phyloP scores from a whole-genome alignment of 768 basidiomycete genomes.

The Amylocystis lapponica region DNA sequence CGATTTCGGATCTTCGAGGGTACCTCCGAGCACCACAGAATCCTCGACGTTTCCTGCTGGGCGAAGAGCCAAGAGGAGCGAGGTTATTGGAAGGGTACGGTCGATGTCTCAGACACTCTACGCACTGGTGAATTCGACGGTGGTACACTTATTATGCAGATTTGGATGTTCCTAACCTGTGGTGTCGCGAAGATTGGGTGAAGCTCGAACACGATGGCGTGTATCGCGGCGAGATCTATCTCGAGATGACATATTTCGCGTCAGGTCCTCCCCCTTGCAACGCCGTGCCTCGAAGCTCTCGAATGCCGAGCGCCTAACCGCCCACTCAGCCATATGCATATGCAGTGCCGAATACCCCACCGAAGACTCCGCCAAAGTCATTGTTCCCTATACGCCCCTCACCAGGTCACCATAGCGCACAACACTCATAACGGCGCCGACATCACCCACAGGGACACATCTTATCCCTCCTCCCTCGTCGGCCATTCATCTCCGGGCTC shows the following conservation, averaged over 20 bases:
- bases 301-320: slow-evolving; percentile 19
- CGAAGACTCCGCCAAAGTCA: not conserved
- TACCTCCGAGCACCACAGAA: slow-evolving; percentile 46
- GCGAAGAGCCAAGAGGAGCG: slow-evolving; percentile 71
- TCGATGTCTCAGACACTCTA: slow-evolving; percentile 76
- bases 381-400: not conserved
- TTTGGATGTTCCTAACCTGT: not conserved
- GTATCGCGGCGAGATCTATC: slow-evolving; percentile 77
- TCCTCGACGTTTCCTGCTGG: slow-evolving; percentile 72
- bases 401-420: slow-evolving; percentile 3
- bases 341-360: not conserved
- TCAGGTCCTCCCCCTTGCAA: slow-evolving; percentile 47
- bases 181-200: slow-evolving; percentile 57
- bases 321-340: slow-evolving; percentile 1
- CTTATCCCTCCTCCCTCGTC: slow-evolving; percentile 16
- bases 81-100: slow-evolving; percentile 65
- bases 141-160: slow-evolving; percentile 37
- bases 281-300: slow-evolving; percentile 27
- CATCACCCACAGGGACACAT: not conserved
- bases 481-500: slow-evolving; percentile 10
- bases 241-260: slow-evolving; percentile 92
- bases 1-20: slow-evolving; percentile 64
- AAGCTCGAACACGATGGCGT: slow-evolving; percentile 49
- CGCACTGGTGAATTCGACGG: slow-evolving; percentile 90
- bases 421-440: slow-evolving; percentile 1